Conservation (phyloP, 345 rosid genomes). For the Diplotaxis tenuifolia region DNA sequence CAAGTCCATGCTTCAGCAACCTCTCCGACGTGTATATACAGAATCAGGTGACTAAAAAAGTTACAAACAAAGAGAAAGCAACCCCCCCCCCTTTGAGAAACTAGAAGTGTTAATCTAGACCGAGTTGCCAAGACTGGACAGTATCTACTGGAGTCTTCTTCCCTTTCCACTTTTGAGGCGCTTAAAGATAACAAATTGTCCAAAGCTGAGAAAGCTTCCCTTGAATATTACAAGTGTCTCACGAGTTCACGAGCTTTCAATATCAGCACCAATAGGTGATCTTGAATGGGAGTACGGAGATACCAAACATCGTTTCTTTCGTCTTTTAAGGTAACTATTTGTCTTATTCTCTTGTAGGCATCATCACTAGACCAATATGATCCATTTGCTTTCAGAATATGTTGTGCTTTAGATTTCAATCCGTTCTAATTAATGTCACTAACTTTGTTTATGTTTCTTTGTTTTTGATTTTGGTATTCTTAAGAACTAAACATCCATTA, state of each 20-base stretch:
- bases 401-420: not conserved
- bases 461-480: too few species aligned
- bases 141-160: slow-evolving; percentile 2
- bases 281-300: not conserved
- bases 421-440: not conserved
- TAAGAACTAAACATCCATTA: too few species aligned
- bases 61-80: not conserved
- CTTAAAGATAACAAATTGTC: not conserved
- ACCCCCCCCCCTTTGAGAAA: not conserved
- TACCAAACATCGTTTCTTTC: slow-evolving; percentile 9
- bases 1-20: too few species aligned
- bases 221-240: not conserved
- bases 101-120: not conserved
- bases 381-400: not conserved
- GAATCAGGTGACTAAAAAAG: not conserved
- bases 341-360: too few species aligned
- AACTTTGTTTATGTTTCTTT: not conserved
- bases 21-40: too few species aligned
- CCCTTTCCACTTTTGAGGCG: not conserved
- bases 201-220: slow-evolving; percentile 16
- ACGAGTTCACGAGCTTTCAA: too few species aligned
- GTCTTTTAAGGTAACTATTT: not conserved
- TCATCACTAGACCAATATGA: not conserved
- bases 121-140: not conserved
- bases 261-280: too few species aligned